phyloP scores from a whole-genome alignment of 1,139 yeast genomes.

The Protomyces inundatus region DNA sequence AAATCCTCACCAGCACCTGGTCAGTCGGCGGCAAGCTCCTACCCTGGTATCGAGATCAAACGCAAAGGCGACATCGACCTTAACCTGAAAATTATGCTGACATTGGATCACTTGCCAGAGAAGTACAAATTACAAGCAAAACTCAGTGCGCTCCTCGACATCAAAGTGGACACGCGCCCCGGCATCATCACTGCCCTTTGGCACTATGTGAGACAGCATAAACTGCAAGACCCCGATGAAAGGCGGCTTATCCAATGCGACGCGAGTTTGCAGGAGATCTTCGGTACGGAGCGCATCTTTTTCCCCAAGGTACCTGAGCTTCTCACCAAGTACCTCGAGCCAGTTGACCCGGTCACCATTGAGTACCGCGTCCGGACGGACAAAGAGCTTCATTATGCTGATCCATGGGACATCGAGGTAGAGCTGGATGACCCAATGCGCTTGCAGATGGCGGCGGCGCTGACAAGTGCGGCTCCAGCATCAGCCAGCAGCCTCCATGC shows the following conservation, averaged over 20 bases:
- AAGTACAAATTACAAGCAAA: constrained; percentile 59
- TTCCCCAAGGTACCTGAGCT: constrained; percentile 72
- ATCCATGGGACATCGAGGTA: constrained; percentile 57
- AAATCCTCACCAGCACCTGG: constrained; percentile 44
- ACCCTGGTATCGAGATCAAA: constrained; percentile 85
- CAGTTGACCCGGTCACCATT: constrained; percentile 71
- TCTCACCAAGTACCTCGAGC: constrained; percentile 58
- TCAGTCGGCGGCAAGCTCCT: constrained; percentile 45
- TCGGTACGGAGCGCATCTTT: constrained; percentile 48
- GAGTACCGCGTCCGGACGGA: constrained; percentile 70
- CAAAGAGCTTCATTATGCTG: constrained; percentile 37
- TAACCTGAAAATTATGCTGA: constrained; percentile 66
- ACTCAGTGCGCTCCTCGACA: constrained; percentile 56
- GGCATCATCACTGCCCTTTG: constrained; percentile 80
- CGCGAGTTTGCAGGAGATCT: constrained; percentile 54
- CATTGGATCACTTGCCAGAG: constrained; percentile 68
- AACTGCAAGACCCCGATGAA: constrained; percentile 55
- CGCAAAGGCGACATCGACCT: constrained; percentile 68
- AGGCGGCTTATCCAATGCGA: constrained; percentile 63
- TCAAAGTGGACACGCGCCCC: constrained; percentile 73
- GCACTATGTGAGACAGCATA: constrained; percentile 78
- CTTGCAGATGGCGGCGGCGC: constrained; percentile 39
- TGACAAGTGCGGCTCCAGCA: constrained; percentile 31
- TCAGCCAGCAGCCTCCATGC: constrained; percentile 37
- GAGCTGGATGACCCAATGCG: constrained; percentile 55